A percentile compares a stretch with the other conserved stretches of the same genome.
Evolutionary conservation across 306 rosid species (phyloP).

Genomic region (Vigna angularis): DNA sequence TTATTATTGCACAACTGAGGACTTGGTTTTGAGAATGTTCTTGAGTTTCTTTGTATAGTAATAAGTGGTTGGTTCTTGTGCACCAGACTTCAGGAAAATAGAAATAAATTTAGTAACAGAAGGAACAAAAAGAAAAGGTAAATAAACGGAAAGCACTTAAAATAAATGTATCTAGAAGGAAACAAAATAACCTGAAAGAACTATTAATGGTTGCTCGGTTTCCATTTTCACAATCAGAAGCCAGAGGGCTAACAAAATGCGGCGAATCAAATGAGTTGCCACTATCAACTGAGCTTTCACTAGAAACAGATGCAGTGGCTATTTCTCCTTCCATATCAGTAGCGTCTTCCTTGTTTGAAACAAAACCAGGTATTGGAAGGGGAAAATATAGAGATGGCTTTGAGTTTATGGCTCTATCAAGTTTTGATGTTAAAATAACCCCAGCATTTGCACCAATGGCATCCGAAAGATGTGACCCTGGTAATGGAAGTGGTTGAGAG

Average conservation of each 20-base stretch:
- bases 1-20: constrained; percentile 54
- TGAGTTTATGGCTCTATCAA: constrained; percentile 58
- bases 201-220: constrained; percentile 54
- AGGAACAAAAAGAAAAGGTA: constrained; percentile 39
- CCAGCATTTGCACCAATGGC: constrained; percentile 64
- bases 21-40: constrained; percentile 57
- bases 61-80: constrained; percentile 60
- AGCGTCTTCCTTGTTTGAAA: constrained; percentile 57
- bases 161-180: constrained; percentile 22
- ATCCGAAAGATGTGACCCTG: constrained; percentile 56
- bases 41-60: constrained; percentile 49
- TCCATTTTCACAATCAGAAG: constrained; percentile 66
- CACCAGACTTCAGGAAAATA: constrained; percentile 50
- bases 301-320: constrained; percentile 71
- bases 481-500: constrained; percentile 78
- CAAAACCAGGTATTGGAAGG: constrained; percentile 69
- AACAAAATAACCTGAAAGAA: constrained; percentile 65
- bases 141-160: constrained; percentile 22
- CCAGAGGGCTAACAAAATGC: constrained; percentile 68
- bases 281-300: constrained; percentile 70
- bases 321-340: constrained; percentile 70
- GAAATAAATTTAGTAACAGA: constrained; percentile 49
- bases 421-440: constrained; percentile 57
- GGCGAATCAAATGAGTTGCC: constrained; percentile 70
- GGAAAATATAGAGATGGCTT: constrained; percentile 60